Percentiles rank a stretch among this genome's conserved stretches.
These are phyloP conservation scores for Epichloe sp. DNA, from an alignment of 2,329 filamentous ascomycete genomes.

Conservation along the genomic window DNA sequence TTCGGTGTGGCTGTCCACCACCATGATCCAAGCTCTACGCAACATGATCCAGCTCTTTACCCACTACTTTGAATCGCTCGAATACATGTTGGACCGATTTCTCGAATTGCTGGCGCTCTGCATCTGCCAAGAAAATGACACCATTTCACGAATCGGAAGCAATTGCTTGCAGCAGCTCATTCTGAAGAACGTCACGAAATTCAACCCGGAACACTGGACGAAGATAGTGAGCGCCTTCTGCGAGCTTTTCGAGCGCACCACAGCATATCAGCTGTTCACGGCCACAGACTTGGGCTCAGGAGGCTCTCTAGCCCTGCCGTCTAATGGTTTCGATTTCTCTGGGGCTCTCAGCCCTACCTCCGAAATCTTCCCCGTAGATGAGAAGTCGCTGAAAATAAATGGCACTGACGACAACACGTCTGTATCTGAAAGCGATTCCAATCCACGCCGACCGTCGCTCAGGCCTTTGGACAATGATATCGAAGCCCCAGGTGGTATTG, in stretches of 20 bases:
- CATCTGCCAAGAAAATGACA: constrained; percentile 98
- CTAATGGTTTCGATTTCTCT: constrained; percentile 40
- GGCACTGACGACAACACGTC: constrained; percentile 29
- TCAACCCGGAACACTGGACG: constrained; percentile 74
- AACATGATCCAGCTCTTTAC: constrained; percentile 99
- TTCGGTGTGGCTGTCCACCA: constrained; percentile 96
- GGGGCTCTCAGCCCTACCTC: constrained; percentile 27
- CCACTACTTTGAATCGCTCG: constrained; percentile 90
- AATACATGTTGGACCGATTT: constrained; percentile 98
- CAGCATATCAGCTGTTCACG: constrained; percentile 88
- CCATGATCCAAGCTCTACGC: constrained; percentile 94
- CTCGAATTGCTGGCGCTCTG: constrained; percentile 86
- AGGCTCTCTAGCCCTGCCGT: constrained; percentile 35
- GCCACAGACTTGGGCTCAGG: constrained; percentile 50
- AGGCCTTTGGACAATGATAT: constrained; percentile 22
- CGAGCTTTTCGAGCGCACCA: constrained; percentile 86
- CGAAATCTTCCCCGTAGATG: constrained; percentile 29
- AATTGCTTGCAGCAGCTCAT: constrained; percentile 97
- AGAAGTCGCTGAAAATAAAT: constrained; percentile 49
- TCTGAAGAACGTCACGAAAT: constrained; percentile 89
- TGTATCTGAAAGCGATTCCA: constrained; percentile 20
- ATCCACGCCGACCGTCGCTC: constrained; percentile 15
- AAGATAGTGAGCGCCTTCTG: constrained; percentile 95
- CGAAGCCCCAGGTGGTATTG: constrained; percentile 18
- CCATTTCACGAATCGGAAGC: constrained; percentile 91